Conservation (phyloP, 177 flowering plant species). For the Vitis hybrid region DNA sequence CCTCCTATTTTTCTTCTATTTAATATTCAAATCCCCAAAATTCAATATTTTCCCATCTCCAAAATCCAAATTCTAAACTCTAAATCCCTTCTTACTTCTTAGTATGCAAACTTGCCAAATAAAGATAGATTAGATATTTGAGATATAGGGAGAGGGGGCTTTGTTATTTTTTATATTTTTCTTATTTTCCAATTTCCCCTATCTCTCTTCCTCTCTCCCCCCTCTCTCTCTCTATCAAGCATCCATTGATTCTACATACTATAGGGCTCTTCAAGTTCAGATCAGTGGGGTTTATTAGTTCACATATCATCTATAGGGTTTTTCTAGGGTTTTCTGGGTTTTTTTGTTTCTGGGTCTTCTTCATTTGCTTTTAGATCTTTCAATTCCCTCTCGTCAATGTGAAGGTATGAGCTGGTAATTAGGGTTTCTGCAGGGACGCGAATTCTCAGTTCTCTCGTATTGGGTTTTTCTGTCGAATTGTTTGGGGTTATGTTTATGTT, state of each 20-base stretch:
- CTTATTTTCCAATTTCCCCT: background rate
- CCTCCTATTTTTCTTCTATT: no score
- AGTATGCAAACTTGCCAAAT: no score
- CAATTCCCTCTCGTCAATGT: constrained; percentile 1
- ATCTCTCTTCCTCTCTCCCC: constrained; percentile 3
- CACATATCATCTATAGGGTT: background rate
- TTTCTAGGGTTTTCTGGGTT: background rate
- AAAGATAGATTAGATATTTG: no score
- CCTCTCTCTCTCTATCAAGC: constrained; percentile 6
- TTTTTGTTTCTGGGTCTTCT: background rate
- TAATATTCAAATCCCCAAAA: no score
- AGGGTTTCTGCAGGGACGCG: background rate
- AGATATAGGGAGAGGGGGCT: no score
- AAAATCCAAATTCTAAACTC: no score
- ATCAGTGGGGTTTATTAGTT: constrained; percentile 6
- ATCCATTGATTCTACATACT: background rate
- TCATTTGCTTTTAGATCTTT: background rate
- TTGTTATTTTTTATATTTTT: background rate
- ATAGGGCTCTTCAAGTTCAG: background rate
- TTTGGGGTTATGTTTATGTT: background rate
- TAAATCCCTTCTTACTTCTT: no score
- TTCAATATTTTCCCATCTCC: no score
- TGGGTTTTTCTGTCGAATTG: background rate
- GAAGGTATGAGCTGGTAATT: background rate
- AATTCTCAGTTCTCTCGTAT: background rate